These are phyloP conservation scores for Ormosia emarginata DNA, from an alignment of 306 rosid species.

Conservation along the genomic window DNA sequence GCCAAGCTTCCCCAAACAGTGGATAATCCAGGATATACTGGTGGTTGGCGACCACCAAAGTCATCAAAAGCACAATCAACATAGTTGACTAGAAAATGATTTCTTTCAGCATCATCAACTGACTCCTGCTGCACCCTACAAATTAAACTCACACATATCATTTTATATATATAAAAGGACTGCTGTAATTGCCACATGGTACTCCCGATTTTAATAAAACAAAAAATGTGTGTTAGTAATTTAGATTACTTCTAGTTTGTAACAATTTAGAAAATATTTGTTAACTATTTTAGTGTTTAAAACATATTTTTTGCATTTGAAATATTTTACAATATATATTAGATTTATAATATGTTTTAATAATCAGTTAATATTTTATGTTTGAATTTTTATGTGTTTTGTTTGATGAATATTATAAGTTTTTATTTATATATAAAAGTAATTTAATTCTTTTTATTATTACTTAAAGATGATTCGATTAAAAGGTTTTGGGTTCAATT, in stretches of 20 bases:
- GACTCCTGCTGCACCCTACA: constrained; percentile 99
- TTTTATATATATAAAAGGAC: too few species aligned
- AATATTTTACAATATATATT: too few species aligned
- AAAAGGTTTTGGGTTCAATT: too few species aligned
- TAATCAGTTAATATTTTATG: not conserved
- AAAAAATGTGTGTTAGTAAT: too few species aligned
- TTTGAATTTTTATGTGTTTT: not conserved
- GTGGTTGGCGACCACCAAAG: constrained; percentile 98
- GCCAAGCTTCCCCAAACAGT: constrained; percentile 99
- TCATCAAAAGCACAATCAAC: constrained; percentile 97
- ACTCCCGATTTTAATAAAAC: too few species aligned
- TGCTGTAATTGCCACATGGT: too few species aligned
- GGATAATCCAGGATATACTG: constrained; percentile 95
- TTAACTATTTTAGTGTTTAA: not conserved
- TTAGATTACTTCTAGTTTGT: too few species aligned
- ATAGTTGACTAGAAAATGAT: constrained; percentile 89
- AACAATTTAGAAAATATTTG: too few species aligned
- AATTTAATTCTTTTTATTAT: too few species aligned
- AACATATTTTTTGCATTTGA: not conserved
- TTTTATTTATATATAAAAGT: too few species aligned
- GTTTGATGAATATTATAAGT: not conserved
- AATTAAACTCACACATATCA: not conserved
- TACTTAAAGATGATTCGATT: too few species aligned
- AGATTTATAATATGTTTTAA: not conserved
- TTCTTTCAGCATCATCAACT: constrained; percentile 93